Base-by-base conservation (phyloP, 495 filamentous ascomycete genomes). In the Neurospora hispaniola region DNA sequence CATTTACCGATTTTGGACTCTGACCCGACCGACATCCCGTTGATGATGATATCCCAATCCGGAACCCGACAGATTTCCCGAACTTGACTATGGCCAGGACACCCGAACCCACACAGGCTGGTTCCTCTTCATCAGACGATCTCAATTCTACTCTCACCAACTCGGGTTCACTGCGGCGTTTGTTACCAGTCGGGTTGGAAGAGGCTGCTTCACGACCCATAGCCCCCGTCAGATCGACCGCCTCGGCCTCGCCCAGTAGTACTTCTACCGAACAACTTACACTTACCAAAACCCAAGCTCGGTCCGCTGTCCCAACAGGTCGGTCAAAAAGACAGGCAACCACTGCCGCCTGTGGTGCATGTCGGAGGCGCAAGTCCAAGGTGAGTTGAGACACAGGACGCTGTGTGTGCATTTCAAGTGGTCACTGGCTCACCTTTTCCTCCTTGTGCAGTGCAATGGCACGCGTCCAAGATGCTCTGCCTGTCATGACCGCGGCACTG, bases 281-380 rank as follows among this genome's bases (percentile, higher is more conserved):
- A 35, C 54, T 66, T 6, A 35, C 54, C 54, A 66, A 66, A 38
- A 66, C 14, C 12, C 54, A 66, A 16, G 54, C 18, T 23, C 42
- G 31, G 38, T 70, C 59, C 72, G 54, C 42, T 42, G 48, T 42
- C n/a, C 39, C 71, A 20, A n/a, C 73, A 35, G 27, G 41, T 59
- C 68, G 73, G 6, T 70, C 70, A 42, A 77, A 74, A 75, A 82
- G 83, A 62, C 85, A 86, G 43, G 83, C 87, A 3, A 86, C 78
- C 9, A 77, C 85, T 4, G 84, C 84, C 5, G 87, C 87, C 1
- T 89, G 87, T 71, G 81, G 87, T 39, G 83, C 86, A 1, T 89
- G 87, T 74, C 79, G 87, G 42, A 87, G 81, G 72, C 81, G 87
- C 54, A 89, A 89, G 72, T 87, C 85, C 42, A 89, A 87, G 82